A percentile compares a stretch with the other conserved stretches of the same genome.
Evolutionary conservation across 2,329 filamentous ascomycete species (phyloP).

Genomic region (Niveomyces coronatus): DNA sequence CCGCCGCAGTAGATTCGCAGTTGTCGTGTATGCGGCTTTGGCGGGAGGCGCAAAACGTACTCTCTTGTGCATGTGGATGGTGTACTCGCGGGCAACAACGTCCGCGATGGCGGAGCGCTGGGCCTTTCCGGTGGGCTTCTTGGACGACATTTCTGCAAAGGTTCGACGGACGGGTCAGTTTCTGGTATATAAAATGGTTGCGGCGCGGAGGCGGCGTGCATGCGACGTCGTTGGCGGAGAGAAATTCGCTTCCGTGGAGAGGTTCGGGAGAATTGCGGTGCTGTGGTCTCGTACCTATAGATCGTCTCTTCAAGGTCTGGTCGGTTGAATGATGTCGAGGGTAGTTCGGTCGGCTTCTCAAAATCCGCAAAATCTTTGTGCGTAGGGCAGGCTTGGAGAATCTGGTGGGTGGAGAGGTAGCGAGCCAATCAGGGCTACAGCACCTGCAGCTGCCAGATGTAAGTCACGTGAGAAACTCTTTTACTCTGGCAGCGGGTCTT

Average conservation of each 20-base stretch:
- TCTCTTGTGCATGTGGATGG: constrained; percentile 99
- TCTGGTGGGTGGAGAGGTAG: constrained; percentile 20
- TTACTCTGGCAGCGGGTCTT: not conserved
- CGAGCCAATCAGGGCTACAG: constrained; percentile 24
- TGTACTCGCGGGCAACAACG: constrained; percentile 99
- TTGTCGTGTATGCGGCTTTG: not conserved
- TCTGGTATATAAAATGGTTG: no score
- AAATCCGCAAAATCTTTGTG: constrained; percentile 34
- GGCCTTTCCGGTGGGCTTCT: constrained; percentile 29
- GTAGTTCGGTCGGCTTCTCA: constrained; percentile 20
- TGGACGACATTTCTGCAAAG: constrained; percentile 31
- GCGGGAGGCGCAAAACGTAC: constrained; percentile 20
- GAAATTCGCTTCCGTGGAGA: constrained; percentile 2
- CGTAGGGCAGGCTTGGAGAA: constrained; percentile 30
- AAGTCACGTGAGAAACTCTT: constrained; percentile 19
- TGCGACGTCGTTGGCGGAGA: not conserved
- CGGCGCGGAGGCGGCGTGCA: no score
- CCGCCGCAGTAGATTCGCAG: not conserved
- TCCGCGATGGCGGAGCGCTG: constrained; percentile 94
- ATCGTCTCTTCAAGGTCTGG: constrained; percentile 29
- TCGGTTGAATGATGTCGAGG: constrained; percentile 25
- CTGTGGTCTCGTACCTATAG: constrained; percentile 34
- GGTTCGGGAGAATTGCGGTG: constrained; percentile 13
- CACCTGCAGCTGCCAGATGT: not conserved
- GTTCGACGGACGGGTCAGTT: constrained; percentile 9